phyloP scores from a whole-genome alignment of 306 rosid species.

The Echinosophora koreensis region DNA sequence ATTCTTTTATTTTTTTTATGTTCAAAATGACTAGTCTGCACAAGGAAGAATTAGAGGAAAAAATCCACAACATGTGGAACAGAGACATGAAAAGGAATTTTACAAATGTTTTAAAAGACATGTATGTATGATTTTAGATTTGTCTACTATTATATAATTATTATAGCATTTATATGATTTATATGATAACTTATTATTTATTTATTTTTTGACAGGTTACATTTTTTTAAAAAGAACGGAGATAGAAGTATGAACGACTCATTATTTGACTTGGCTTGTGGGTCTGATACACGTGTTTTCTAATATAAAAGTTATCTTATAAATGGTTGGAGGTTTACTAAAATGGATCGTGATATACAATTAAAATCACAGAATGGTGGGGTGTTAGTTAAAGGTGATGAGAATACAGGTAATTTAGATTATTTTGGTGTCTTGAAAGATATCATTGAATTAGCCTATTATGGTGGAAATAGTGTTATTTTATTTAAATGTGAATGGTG shows the following conservation, averaged over 20 bases:
- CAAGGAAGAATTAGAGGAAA: neutral
- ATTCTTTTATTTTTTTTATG: too few relatives aligned
- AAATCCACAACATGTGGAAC: neutral
- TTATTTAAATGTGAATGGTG: too few relatives aligned
- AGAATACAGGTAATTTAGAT: neutral
- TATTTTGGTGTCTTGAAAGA: neutral
- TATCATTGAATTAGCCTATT: too few relatives aligned
- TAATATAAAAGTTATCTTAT: neutral
- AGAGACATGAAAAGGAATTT: neutral
- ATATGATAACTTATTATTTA: too few relatives aligned
- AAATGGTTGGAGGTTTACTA: neutral
- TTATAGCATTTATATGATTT: too few relatives aligned
- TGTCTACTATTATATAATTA: too few relatives aligned
- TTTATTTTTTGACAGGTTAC: too few relatives aligned
- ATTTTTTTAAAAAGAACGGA: too few relatives aligned
- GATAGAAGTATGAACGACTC: neutral
- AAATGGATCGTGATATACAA: neutral
- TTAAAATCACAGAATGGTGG: neutral
- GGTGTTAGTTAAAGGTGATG: neutral
- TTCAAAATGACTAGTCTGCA: neutral
- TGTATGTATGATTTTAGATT: too few relatives aligned
- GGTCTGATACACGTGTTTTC: neutral
- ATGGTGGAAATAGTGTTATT: neutral
- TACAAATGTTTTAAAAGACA: neutral
- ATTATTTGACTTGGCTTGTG: neutral